Evolutionary conservation across 331 rosid genomes (phyloP), one percentile per base, ranked within the genome.

Genomic region (Quercus tomentella): DNA sequence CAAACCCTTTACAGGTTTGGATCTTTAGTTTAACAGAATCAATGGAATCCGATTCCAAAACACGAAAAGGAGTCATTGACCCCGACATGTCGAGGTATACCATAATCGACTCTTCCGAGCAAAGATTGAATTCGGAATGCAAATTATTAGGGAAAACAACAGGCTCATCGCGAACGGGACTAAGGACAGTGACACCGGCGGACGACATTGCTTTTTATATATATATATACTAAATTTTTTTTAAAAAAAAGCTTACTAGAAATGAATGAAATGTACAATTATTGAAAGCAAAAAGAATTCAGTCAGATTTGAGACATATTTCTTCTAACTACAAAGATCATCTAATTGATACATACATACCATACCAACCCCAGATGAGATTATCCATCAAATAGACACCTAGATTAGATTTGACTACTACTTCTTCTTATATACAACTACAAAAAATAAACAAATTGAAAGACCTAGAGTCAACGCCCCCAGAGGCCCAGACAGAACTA

Each of bases 21-120:
- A 94, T 92, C 86, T 91, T 86, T 43, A 92, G 87, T 82, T 94
- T 94, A 26, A 92, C 91, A 0, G 97, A 94, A 81, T 91, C 96
- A 33, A 94, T 89, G 7, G 98, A 91, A 79, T 94, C 98, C 2
- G 89, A 91, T 35, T 86, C 87, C 74, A 91, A 84, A 79, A 91
- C 94, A 65, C 96, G 88, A 89, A 94, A 57, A 0, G 89, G 97
- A 71, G 85, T 83, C 86, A 85, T 58, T 1, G 86, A 89, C 30
- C 96, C 97, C 28, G 87, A 89, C 56, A 84, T 76, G 1, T 89
- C 87, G 28, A 94, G 90, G 22, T 23, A 89, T 49, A 94, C 68
- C 85, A 87, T 80, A 81, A 94, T 92, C 1, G 92, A 89, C 4
- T 89, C 96, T 35, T 83, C 73, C 41, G 79, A 73, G 1, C 85